Base-by-base conservation (phyloP, 225 moss, liverwort and hornwort species). In the Antitrichia curtipendula region DNA sequence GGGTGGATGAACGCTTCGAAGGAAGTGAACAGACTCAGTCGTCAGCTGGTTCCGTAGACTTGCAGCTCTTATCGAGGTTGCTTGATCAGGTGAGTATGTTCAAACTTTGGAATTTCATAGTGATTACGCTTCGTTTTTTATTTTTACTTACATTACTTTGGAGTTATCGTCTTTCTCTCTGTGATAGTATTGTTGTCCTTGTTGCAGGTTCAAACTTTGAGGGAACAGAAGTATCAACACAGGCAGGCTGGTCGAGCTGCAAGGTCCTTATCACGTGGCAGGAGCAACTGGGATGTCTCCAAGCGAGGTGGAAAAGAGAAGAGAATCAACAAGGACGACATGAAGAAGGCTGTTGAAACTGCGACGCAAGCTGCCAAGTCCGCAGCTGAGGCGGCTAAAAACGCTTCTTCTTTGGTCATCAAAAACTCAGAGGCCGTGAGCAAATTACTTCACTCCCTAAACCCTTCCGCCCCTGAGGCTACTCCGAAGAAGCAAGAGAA, bases 361-460 rank as follows among this genome's bases (percentile, higher is more conserved):
- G 89, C 91, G 31, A 89, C 91, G 31, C 91, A 88, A 79, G 94
- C 92, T 86, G 94, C 94, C 6, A 91, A 86, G 53, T 81, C 94
- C 57, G 94, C 94, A 74, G 59, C 91, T 60, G 92, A 93, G 74
- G 91, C 92, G 45, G 91, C 94, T 32, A 88, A 83, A 61, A 84
- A 32, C 23, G 90, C 92, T 52, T 86, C 94, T 24, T 68, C 75
- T 43, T 86, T 91, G 59, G 89, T 94, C 47, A 78, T 57, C 29
- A 89, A 91, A 69, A 94, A 91, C 66, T 86, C 94, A 16, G 94
- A 92, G 62, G 82, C 81, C 43, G 75, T 94, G 78, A 82, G 83
- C 43, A 89, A 92, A 45, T 65, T 94, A 24, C 92, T 94, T 16
- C 84, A 61, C 13, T 72, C 90, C n/a, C 18, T 87, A 36, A 86